phyloP scores from a whole-genome alignment of 192 early-diverging fungal genomes.

The Coemansia sp. region DNA sequence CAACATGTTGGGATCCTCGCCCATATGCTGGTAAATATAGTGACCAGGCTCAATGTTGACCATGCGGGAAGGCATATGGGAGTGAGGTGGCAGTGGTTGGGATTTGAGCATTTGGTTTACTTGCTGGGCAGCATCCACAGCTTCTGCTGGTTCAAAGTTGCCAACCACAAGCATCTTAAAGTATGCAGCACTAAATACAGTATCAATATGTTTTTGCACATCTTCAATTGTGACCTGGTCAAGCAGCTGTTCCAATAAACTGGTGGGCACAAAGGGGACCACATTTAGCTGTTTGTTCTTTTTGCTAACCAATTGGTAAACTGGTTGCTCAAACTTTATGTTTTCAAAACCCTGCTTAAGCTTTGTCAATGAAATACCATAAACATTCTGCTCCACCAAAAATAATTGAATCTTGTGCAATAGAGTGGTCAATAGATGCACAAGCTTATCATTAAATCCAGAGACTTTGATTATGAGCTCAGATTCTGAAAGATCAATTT shows the following conservation, averaged over 20 bases:
- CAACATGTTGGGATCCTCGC: constrained; percentile 66
- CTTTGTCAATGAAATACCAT: neutral
- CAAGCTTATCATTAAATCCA: neutral
- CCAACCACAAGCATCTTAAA: constrained; percentile 78
- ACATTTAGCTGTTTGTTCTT: too few relatives aligned
- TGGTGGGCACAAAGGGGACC: too few relatives aligned
- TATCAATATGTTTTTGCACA: neutral
- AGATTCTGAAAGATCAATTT: neutral
- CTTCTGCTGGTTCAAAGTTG: constrained; percentile 66
- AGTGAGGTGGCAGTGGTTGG: constrained; percentile 44
- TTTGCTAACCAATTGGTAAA: too few relatives aligned
- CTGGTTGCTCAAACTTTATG: too few relatives aligned
- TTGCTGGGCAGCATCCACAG: constrained; percentile 56
- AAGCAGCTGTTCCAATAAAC: neutral
- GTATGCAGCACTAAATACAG: constrained; percentile 37
- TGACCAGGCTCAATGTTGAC: constrained; percentile 26
- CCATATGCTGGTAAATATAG: constrained; percentile 15
- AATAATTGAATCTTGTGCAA: neutral
- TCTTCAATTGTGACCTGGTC: neutral
- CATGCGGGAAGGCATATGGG: neutral
- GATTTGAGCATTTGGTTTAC: constrained; percentile 58
- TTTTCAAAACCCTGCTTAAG: neutral
- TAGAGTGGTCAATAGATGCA: neutral
- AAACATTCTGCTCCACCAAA: neutral
- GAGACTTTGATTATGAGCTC: neutral